Conservation (phyloP, 202 grass and related monocot genomes). For the Musa balbisiana region DNA sequence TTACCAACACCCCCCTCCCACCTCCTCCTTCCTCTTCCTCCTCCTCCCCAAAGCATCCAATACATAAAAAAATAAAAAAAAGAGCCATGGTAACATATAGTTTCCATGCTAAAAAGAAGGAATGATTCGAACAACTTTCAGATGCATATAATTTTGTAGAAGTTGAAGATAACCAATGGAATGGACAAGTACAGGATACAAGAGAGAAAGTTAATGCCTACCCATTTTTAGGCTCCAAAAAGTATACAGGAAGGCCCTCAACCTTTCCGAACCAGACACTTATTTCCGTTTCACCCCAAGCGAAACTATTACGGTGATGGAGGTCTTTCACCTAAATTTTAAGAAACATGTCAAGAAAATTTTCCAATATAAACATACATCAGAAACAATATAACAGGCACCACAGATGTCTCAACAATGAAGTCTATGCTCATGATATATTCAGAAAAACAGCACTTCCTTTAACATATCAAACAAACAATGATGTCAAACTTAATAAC, state of each 20-base stretch:
- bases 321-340: constrained; percentile 68
- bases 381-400: neutral
- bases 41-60: too few species aligned
- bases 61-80: too few species aligned
- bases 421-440: too few species aligned
- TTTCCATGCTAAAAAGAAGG: neutral
- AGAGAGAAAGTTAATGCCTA: constrained; percentile 22
- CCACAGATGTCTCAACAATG: neutral
- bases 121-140: neutral
- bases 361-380: neutral
- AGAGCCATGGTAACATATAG: too few species aligned
- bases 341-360: constrained; percentile 23
- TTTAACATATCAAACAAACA: too few species aligned
- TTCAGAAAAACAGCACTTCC: too few species aligned
- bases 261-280: constrained; percentile 96
- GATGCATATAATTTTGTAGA: neutral
- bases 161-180: neutral
- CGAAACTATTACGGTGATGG: constrained; percentile 53
- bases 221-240: constrained; percentile 94
- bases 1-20: too few species aligned
- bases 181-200: constrained; percentile 7
- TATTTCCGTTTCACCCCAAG: constrained; percentile 64
- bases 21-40: too few species aligned
- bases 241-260: constrained; percentile 79
- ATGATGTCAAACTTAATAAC: too few species aligned